A percentile compares a stretch with the other conserved stretches of the same genome.
Evolutionary conservation across 495 filamentous ascomycete species (phyloP).

Genomic region (Aspergillus biplanus): DNA sequence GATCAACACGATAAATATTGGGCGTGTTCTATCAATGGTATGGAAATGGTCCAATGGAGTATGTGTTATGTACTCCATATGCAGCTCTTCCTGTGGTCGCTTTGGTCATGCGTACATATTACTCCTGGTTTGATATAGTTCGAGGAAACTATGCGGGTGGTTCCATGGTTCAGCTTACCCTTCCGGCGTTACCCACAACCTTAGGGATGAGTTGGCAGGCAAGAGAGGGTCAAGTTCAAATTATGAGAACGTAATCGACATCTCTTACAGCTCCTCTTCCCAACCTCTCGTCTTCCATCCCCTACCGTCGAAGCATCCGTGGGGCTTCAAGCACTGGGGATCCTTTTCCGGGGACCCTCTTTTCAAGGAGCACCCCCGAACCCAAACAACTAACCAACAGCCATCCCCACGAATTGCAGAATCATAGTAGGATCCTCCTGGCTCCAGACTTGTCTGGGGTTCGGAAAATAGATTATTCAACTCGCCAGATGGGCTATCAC

Average conservation of each 20-base stretch:
- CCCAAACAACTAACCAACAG: neutral
- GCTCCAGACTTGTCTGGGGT: neutral
- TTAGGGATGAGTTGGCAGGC: constrained; percentile 20
- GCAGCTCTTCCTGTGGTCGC: neutral
- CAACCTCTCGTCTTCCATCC: no score
- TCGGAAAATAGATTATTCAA: constrained; percentile 24
- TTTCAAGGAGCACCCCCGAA: constrained; percentile 2
- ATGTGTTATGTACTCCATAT: neutral
- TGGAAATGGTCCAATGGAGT: neutral
- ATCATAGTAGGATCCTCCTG: neutral
- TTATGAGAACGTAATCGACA: neutral
- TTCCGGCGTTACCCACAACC: constrained; percentile 26
- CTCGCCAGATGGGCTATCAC: constrained; percentile 1
- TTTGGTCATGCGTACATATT: neutral
- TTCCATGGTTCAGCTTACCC: constrained; percentile 23
- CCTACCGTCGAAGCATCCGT: neutral
- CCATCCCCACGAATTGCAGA: neutral
- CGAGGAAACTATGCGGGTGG: constrained; percentile 13
- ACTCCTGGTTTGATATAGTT: constrained; percentile 18
- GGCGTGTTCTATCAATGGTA: no score
- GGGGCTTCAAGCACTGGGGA: neutral
- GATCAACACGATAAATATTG: neutral
- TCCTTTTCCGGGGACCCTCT: neutral
- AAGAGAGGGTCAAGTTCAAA: neutral
- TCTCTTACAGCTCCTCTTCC: neutral